These are phyloP conservation scores for Apium graveolens DNA, from an alignment of 129 eudicot species.

Conservation along the genomic window DNA sequence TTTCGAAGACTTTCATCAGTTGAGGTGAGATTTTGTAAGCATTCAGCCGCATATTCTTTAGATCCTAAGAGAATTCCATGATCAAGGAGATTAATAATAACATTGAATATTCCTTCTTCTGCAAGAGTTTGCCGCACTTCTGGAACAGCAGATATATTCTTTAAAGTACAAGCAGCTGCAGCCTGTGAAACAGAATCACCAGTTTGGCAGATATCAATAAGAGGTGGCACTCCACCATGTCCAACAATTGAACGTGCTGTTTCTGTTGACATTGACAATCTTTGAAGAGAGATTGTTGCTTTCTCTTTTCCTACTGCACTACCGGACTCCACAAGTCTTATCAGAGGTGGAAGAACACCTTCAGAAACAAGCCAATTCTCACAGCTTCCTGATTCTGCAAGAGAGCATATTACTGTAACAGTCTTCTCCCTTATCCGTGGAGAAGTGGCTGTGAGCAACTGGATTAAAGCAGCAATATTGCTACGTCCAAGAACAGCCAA, in stretches of 20 bases:
- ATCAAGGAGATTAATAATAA: conserved; percentile 71
- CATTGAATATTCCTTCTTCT: conserved; percentile 69
- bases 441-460: conserved; percentile 76
- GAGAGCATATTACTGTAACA: conserved; percentile 66
- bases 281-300: conserved; percentile 73
- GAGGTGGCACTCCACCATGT: conserved; percentile 72
- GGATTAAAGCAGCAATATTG: conserved; percentile 69
- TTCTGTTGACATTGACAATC: conserved; percentile 73
- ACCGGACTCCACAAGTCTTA: conserved; percentile 80
- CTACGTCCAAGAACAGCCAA: conserved; percentile 77
- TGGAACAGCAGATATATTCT: conserved; percentile 67
- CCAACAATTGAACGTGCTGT: conserved; percentile 80
- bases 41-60: conserved; percentile 89
- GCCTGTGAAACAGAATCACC: conserved; percentile 91
- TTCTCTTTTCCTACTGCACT: conserved; percentile 71
- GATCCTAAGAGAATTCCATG: conserved; percentile 68
- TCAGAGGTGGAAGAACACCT: conserved; percentile 80
- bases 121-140: conserved; percentile 70
- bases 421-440: conserved; percentile 80
- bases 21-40: conserved; percentile 69
- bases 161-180: conserved; percentile 78
- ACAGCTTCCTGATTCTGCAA: conserved; percentile 81
- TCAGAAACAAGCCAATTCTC: conserved; percentile 87
- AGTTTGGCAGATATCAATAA: conserved; percentile 54
- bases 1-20: conserved; percentile 50